Percentiles rank a stretch among this genome's conserved stretches.
phyloP scores from a whole-genome alignment of 352 stramenopile species.

The Globisporangium irregulare region DNA sequence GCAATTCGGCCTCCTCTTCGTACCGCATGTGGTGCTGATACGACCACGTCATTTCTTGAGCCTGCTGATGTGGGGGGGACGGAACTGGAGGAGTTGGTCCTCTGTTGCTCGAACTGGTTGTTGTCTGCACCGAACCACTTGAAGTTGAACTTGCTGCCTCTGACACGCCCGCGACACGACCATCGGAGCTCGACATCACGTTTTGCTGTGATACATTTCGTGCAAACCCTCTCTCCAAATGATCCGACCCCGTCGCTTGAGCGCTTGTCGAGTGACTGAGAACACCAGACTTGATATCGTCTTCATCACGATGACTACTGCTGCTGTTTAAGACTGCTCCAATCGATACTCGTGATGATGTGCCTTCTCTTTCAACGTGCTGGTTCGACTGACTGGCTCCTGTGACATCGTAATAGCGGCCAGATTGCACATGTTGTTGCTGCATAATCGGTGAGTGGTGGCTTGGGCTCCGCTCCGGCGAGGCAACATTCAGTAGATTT shows the following conservation, averaged over 20 bases:
- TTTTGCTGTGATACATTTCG: conserved; percentile 8
- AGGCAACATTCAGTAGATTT: conserved; percentile 72
- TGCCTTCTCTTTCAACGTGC: conserved; percentile 13
- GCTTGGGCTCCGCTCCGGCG: conserved; percentile 38
- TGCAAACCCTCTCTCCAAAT: conserved; percentile 1
- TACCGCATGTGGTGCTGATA: conserved; percentile 66
- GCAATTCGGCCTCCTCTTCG: conserved; percentile 72
- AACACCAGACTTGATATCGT: conserved; percentile 1
- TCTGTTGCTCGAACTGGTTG: conserved; percentile 10
- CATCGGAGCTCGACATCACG: conserved; percentile 8
- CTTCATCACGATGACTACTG: conserved; percentile 12
- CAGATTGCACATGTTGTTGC: conserved; percentile 36
- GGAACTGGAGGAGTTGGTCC: conserved; percentile 8
- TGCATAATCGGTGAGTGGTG: conserved; percentile 47
- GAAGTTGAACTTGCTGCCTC: background rate
- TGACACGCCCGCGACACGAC: background rate
- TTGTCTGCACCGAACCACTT: conserved; percentile 6
- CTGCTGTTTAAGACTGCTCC: conserved; percentile 16
- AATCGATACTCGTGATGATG: conserved; percentile 23
- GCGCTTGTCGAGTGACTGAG: background rate
- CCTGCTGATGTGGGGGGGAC: conserved; percentile 16
- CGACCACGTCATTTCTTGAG: conserved; percentile 70
- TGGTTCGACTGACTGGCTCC: background rate
- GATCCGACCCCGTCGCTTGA: background rate
- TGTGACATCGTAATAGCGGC: conserved; percentile 33